Evolutionary conservation across 257 asterid species (phyloP), one percentile per base, ranked within the genome.

Genomic region (Solanum appendiculatum): DNA sequence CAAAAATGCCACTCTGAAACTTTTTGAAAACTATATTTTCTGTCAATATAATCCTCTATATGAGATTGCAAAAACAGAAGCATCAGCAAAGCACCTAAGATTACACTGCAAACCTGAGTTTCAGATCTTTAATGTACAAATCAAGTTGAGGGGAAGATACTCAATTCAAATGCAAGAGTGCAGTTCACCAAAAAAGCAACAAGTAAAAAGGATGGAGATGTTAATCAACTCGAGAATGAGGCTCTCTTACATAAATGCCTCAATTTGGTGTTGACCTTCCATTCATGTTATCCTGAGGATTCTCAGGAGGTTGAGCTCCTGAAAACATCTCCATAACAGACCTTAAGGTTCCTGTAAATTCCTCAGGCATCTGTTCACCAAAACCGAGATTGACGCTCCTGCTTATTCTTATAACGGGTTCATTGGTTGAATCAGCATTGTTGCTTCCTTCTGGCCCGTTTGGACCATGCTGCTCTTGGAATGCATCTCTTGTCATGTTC

Each of bases 271-370:
- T 73, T 11, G 94, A 16, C 75, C 95, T 90, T 87, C 93, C 93
- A 29, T 89, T 87, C 88, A 16, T 46, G 85, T 86, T 90, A 60
- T 91, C 90, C 48, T 89, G 94, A 48, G 92, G 90, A 86, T 88
- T 88, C 85, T 88, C 92, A 13, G 68, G 89, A 68, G 94, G 88
- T 31, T 90, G 77, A 75, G 86, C 95, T 51, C 93, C 93, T 3
- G 95, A 86, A 89, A 95, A 92, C 94, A 94, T 94, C 82, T 94
- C 97, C 97, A 93, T 91, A 92, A 93, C 91, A 16, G 96, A 94
- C 91, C 98, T 92, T 64, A 94, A 87, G 18, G 97, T 93, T 11
- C 94, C 98, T 2, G 97, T 92, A 39, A 95, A 70, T 66, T 93
- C 98, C 89, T 88, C 94, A 1, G 98, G 92, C 88, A 91, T 87